Evolutionary conservation across 139 green algal genomes (phyloP).

Genomic region (Coelastrella sp.): DNA sequence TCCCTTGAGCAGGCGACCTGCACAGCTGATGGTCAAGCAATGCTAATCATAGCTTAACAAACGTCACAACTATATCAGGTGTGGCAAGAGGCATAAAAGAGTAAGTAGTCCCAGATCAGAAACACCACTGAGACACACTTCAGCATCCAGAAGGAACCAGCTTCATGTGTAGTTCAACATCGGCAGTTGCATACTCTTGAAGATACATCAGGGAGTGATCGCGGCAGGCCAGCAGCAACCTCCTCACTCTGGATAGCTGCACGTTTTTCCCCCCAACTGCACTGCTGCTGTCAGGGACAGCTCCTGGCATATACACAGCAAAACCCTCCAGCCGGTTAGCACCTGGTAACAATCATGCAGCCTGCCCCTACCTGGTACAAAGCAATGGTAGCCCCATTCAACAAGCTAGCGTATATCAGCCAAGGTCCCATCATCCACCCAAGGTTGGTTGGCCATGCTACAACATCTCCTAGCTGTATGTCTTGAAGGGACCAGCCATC

Average conservation of each 20-base stretch:
- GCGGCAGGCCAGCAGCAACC: too few relatives aligned
- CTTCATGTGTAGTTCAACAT: too few relatives aligned
- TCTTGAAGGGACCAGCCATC: conserved; percentile 86
- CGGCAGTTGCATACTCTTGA: too few relatives aligned
- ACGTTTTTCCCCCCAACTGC: neutral
- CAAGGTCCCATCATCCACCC: conserved; percentile 98
- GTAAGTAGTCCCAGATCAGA: too few relatives aligned
- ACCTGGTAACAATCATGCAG: neutral
- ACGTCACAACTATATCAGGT: too few relatives aligned
- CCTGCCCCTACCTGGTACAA: conserved; percentile 78
- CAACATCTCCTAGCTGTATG: conserved; percentile 73
- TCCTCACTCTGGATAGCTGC: neutral
- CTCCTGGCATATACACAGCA: neutral
- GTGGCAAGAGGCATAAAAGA: too few relatives aligned
- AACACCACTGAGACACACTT: too few relatives aligned
- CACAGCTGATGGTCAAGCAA: too few relatives aligned
- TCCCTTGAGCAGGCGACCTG: too few relatives aligned
- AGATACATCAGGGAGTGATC: too few relatives aligned
- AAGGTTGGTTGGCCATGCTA: conserved; percentile 94
- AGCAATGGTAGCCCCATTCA: conserved; percentile 89
- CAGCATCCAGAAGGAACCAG: too few relatives aligned
- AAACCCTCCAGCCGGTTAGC: neutral
- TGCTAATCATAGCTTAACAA: too few relatives aligned
- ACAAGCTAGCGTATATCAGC: conserved; percentile 88
- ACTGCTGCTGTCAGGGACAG: neutral